A percentile compares a stretch with the other conserved stretches of the same genome.
phyloP scores from a whole-genome alignment of 225 moss, liverwort and hornwort genomes.

The Polytrichum commune region DNA sequence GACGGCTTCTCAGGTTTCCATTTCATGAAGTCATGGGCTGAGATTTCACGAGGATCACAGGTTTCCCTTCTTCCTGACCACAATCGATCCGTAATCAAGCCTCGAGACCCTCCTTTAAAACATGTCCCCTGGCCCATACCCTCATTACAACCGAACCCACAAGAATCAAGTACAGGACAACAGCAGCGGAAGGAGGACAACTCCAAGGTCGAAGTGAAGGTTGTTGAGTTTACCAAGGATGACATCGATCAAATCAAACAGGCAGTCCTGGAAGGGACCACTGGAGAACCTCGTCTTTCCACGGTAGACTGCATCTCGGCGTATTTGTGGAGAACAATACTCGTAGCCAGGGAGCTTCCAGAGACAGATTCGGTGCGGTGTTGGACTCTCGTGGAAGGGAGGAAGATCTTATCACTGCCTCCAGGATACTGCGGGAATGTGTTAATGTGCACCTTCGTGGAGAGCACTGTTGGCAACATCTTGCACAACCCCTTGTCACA shows the following conservation, averaged over 20 bases:
- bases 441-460: neutral
- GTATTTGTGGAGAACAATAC: slow-evolving; percentile 30
- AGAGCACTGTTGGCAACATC: slow-evolving; percentile 16
- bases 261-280: neutral
- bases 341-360: slow-evolving; percentile 22
- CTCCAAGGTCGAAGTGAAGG: neutral
- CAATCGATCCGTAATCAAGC: slow-evolving; percentile 20
- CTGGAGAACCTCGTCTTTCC: neutral
- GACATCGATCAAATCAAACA: slow-evolving; percentile 27
- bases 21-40: slow-evolving; percentile 51
- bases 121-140: slow-evolving; percentile 11
- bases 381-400: slow-evolving; percentile 33
- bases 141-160: neutral
- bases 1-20: slow-evolving; percentile 45
- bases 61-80: slow-evolving; percentile 22
- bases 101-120: slow-evolving; percentile 16
- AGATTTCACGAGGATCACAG: slow-evolving; percentile 24
- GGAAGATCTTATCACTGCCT: slow-evolving; percentile 26
- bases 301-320: slow-evolving; percentile 32
- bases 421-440: slow-evolving; percentile 39
- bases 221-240: slow-evolving; percentile 27
- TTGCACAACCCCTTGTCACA: slow-evolving; percentile 25
- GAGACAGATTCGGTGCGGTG: slow-evolving; percentile 13
- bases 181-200: too few relatives aligned
- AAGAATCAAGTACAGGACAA: neutral